Evolutionary conservation across 306 rosid species (phyloP), one percentile per base, ranked within the genome.

Genomic region (Morella rubra): DNA sequence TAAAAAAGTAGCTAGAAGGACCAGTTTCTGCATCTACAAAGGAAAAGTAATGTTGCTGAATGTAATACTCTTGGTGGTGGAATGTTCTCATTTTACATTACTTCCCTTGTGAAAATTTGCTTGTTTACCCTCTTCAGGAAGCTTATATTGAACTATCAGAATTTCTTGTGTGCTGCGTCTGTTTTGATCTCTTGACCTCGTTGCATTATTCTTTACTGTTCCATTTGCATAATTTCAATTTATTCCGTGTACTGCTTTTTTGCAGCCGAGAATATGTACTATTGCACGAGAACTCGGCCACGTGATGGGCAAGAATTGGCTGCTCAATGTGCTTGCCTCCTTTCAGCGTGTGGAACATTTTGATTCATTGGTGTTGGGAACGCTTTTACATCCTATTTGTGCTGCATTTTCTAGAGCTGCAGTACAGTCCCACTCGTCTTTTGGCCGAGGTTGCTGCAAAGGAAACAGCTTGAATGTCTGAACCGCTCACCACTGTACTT

Each of bases 211-310:
- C 62, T n/a, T 27, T 56, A 8, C 62, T 24, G 62, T 73, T 51
- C 2, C 12, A 15, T 19, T 27, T 27, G 64, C 62, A 19, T 75
- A 37, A 42, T 68, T 19, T 59, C 58, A 18, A 74, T 40, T 7
- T 15, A 44, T 18, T 67, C 16, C 45, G 42, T 65, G 9, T 65
- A 18, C 71, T 71, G 71, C 12, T 46, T 59, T 83, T 49, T 80
- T 90, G 87, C 90, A 95, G 99, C 88, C 99, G 97, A 78, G 99
- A 95, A 81, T 95, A 95, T 83, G 98, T 95, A 13, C 72, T 95
- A 49, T 83, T 95, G 80, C 98, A 95, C 18, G 97, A 95, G 90
- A 92, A 92, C 82, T 95, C 99, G 0, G 69, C 80, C 71, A 70
- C 60, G 19, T 89, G 82, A 88, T 49, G 56, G 27, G 45, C 74